A percentile compares a stretch with the other conserved stretches of the same genome.
These are phyloP conservation scores for Sclerotiophoma versabilis DNA, from an alignment of 2,329 filamentous ascomycete species.

Conservation along the genomic window DNA sequence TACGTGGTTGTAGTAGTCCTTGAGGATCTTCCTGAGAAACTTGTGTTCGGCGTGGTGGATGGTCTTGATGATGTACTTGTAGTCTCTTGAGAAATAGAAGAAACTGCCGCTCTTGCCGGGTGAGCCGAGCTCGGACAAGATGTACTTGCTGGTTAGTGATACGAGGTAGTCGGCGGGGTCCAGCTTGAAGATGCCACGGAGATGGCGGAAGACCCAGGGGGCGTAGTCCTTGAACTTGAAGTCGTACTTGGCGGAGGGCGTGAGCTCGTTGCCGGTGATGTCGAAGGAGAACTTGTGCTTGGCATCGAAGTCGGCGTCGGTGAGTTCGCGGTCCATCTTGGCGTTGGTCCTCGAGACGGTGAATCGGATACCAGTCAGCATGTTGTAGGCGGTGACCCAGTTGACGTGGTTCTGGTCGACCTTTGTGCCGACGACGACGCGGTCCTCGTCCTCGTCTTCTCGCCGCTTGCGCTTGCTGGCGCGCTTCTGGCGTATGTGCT, in stretches of 20 bases:
- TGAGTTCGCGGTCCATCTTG: conserved; percentile 90
- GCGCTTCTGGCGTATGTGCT: conserved; percentile 89
- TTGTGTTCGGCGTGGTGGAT: conserved; percentile 96
- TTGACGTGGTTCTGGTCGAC: conserved; percentile 97
- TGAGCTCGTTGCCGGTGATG: conserved; percentile 96
- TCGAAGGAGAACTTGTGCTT: conserved; percentile 99
- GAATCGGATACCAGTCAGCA: conserved; percentile 98
- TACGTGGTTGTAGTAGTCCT: conserved; percentile 93
- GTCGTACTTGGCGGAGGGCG: conserved; percentile 97
- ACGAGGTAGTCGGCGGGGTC: conserved; percentile 98
- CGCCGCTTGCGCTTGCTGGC: conserved; percentile 83
- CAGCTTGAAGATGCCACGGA: conserved; percentile 85
- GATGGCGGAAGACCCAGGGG: conserved; percentile 97
- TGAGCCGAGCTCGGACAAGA: conserved; percentile 93
- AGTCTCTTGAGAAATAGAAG: conserved; percentile 99
- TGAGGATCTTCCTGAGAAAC: conserved; percentile 81
- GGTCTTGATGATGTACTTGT: conserved; percentile 99
- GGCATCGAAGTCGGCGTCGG: conserved; percentile 88
- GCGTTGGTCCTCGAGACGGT: conserved; percentile 96
- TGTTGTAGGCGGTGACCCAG: conserved; percentile 98
- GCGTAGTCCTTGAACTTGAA: conserved; percentile 99
- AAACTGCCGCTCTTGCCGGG: conserved; percentile 98
- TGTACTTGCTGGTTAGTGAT: conserved; percentile 98
- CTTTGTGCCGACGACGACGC: conserved; percentile 92
- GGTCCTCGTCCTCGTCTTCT: conserved; percentile 89